Base-by-base conservation (phyloP, 495 filamentous ascomycete species). In the Podospora pseudopauciseta region DNA sequence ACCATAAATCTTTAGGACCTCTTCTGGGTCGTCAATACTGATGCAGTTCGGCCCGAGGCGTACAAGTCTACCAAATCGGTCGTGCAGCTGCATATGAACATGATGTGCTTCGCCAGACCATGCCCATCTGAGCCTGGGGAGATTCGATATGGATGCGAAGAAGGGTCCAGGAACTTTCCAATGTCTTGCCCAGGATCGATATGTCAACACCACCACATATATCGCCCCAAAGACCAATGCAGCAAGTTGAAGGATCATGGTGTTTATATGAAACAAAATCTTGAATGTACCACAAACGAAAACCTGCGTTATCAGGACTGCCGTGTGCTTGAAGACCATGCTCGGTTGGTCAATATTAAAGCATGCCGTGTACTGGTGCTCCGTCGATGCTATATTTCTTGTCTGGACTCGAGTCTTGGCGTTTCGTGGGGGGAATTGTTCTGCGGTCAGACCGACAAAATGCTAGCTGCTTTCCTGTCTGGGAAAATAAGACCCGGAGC, bases 31-130 rank as follows among this genome's bases (percentile, higher is more conserved):
- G 2, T 76, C 74, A 7, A 87, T 72, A 20, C 79, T 83, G 26
- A 87, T 65, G 34, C 68, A 70, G 65, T 82, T 83, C 1, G 86
- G 85, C 1, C 85, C 85, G 49, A 86, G 65, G 2, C 84, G 82
- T 15, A 88, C 83, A 19, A 86, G 65, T 27, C 74, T 73, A 5
- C 85, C 85, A 72, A 85, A 81, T 57, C 74, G 72, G 20, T 72
- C 32, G 71, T 86, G 85, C 2, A 85, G 73, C 5, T 32, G 9
- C n/a, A 67, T 64, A 6, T 71, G 57, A 11, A 20, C 61, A 18
- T 64, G 13, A 23, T 68, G 69, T 11, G 56, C 20, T 30, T 18
- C 13, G 6, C 65, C 63, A 1, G 69, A 65, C 61, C 65, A 70
- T 16, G 63, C 55, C 69, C 69, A 71, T n/a, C 11, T 3, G 7